Base-by-base conservation (phyloP, 164 flowering plant genomes). In the Vitis cinerea region DNA sequence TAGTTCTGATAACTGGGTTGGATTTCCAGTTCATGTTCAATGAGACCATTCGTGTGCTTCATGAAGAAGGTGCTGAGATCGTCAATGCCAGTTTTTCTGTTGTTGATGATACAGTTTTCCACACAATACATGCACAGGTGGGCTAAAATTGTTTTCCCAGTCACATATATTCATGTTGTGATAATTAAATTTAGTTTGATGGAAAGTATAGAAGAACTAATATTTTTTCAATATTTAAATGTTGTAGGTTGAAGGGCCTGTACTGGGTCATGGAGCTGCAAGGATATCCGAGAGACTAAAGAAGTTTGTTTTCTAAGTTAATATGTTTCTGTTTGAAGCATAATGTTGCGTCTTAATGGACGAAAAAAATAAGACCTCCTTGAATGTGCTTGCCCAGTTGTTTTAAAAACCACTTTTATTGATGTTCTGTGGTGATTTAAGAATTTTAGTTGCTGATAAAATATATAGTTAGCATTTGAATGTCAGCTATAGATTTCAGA, bases 51-150 rank as follows among this genome's bases (percentile, higher is more conserved):
- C 85, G 85, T 0, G 48, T 84, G 50, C 77, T 87, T 29, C 83
- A 85, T 4, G 92, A 87, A 61, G 92, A 84, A 82, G 88, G 90
- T 62, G 87, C 80, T 65, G 87, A 89, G 15, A 73, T 89, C 63
- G 72, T 84, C 9, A 83, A 78, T 74, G 92, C 94, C 50, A 80
- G 79, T 51, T 86, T 79, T 63, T 74, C 83, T 11, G 76, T 76
- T 48, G 67, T 74, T 6, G 81, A 75, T 5, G 77, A 79, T 15
- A 77, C 72, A n/a, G 74, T 83, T 30, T 79, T 87, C 76, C 93
- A 91, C 74, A 78, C 86, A 6, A 80, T 91, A 64, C 90, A 87
- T 69, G 75, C 84, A 1, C 60, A 84, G 90, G 97, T 91, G 70
- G 1, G 10, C 9, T 55, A 57, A 16, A 49, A 52, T 29, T 19